A percentile compares a stretch with the other conserved stretches of the same genome.
These are phyloP conservation scores for Azolla pinnata DNA, from an alignment of 75 land plant genomes.

Conservation along the genomic window DNA sequence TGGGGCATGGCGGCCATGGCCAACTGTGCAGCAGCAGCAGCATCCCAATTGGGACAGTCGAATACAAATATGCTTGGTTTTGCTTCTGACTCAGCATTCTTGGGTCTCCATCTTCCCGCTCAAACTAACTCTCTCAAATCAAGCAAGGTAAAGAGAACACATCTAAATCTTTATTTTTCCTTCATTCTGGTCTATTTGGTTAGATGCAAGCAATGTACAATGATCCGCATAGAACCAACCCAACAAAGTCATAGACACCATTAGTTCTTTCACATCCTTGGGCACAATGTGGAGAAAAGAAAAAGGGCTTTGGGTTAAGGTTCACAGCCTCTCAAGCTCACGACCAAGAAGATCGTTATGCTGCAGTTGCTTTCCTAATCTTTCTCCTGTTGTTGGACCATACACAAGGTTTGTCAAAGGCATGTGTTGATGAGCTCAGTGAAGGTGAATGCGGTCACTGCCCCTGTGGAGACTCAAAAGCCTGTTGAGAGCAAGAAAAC, in stretches of 20 bases:
- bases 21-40: conserved; percentile 1
- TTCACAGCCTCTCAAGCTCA: not conserved
- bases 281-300: not conserved
- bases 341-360: not conserved
- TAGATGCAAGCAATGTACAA: too few species aligned
- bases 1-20: conserved; percentile 5
- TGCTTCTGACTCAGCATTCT: conserved; percentile 23
- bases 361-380: too few species aligned
- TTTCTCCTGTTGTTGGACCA: too few species aligned
- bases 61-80: not conserved
- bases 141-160: conserved; percentile 23
- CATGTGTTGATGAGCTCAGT: conserved; percentile 3
- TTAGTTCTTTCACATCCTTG: not conserved
- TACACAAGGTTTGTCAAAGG: not conserved
- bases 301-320: not conserved
- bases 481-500: conserved; percentile 58
- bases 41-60: not conserved
- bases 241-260: not conserved
- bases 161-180: not conserved
- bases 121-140: conserved; percentile 26
- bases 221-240: too few species aligned
- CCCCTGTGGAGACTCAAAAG: conserved; percentile 43
- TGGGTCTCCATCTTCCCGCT: conserved; percentile 37
- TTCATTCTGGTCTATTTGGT: too few species aligned
- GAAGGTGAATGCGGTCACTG: conserved; percentile 57